These are phyloP conservation scores for Meira miltonrushii DNA, from an alignment of 1,284 basidiomycete species.

Conservation along the genomic window DNA sequence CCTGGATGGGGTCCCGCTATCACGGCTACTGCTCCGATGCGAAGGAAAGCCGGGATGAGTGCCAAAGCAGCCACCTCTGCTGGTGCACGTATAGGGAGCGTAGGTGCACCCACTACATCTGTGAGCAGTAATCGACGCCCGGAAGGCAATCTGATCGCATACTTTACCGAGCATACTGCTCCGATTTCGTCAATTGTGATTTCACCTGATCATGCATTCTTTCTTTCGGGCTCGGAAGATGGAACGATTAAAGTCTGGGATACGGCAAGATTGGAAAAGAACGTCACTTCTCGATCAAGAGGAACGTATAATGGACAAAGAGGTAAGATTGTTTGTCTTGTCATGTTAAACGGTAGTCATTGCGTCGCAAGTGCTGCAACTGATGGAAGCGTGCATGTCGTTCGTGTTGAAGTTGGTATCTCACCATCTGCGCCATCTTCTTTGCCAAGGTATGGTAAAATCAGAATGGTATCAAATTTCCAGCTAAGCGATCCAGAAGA, in stretches of 20 bases:
- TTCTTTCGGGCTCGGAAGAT: constrained; percentile 81
- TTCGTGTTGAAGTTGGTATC: constrained; percentile 50
- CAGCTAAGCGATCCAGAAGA: constrained; percentile 48
- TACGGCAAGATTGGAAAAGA: constrained; percentile 70
- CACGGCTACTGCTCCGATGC: constrained; percentile 13
- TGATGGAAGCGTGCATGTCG: constrained; percentile 54
- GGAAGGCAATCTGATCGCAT: constrained; percentile 43
- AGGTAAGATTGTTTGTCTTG: constrained; percentile 49
- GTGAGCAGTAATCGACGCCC: constrained; percentile 37
- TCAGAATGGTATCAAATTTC: constrained; percentile 52
- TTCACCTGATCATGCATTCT: constrained; percentile 89
- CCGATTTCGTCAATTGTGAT: constrained; percentile 72
- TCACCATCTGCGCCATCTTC: constrained; percentile 26
- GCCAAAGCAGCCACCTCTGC: background rate
- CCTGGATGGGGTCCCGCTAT: constrained; percentile 28
- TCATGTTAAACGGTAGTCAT: constrained; percentile 52
- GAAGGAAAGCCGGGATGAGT: constrained; percentile 6
- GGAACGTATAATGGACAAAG: constrained; percentile 52
- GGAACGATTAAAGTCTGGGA: constrained; percentile 73
- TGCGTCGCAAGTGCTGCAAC: constrained; percentile 54
- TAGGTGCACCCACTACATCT: constrained; percentile 7
- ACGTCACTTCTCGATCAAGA: constrained; percentile 58
- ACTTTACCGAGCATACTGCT: constrained; percentile 54
- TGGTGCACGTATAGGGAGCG: background rate
- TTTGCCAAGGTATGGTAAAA: constrained; percentile 53